These are phyloP conservation scores for Cladophialophora chaetospira DNA, from an alignment of 2,329 filamentous ascomycete genomes.

Conservation along the genomic window DNA sequence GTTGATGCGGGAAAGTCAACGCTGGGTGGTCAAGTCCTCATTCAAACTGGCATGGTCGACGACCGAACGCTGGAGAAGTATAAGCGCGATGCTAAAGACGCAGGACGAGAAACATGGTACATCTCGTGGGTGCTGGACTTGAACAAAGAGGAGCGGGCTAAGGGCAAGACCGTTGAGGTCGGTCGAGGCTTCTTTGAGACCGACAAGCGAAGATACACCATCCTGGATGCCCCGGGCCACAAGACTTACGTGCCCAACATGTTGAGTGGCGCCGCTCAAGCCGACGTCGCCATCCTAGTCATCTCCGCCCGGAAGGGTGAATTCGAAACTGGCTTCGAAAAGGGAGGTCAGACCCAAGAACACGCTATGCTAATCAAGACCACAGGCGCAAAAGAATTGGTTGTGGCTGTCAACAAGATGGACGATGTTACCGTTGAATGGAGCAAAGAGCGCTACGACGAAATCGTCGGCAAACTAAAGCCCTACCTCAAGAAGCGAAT, in stretches of 20 bases:
- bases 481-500: slow-evolving; percentile 72
- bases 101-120: slow-evolving; percentile 97
- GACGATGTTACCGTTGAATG: slow-evolving; percentile 95
- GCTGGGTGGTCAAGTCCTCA: slow-evolving; percentile 88
- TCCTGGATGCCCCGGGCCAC: slow-evolving; percentile 94
- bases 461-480: slow-evolving; percentile 86
- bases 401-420: slow-evolving; percentile 99
- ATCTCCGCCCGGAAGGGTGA: slow-evolving; percentile 97
- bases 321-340: slow-evolving; percentile 97
- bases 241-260: slow-evolving; percentile 98
- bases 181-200: slow-evolving; percentile 96
- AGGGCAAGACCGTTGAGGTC: slow-evolving; percentile 98
- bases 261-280: slow-evolving; percentile 93
- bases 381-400: slow-evolving; percentile 93
- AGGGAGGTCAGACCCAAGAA: slow-evolving; percentile 90
- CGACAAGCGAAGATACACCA: slow-evolving; percentile 92
- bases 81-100: slow-evolving; percentile 92
- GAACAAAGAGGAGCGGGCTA: slow-evolving; percentile 92
- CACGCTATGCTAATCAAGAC: slow-evolving; percentile 98
- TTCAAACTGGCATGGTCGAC: slow-evolving; percentile 97
- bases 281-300: slow-evolving; percentile 91
- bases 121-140: slow-evolving; percentile 97
- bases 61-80: slow-evolving; percentile 98
- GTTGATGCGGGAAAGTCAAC: slow-evolving; percentile 98
- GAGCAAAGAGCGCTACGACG: slow-evolving; percentile 88